Conservation (phyloP, 2,329 filamentous ascomycete species). For the Rutstroemia sydowiana region DNA sequence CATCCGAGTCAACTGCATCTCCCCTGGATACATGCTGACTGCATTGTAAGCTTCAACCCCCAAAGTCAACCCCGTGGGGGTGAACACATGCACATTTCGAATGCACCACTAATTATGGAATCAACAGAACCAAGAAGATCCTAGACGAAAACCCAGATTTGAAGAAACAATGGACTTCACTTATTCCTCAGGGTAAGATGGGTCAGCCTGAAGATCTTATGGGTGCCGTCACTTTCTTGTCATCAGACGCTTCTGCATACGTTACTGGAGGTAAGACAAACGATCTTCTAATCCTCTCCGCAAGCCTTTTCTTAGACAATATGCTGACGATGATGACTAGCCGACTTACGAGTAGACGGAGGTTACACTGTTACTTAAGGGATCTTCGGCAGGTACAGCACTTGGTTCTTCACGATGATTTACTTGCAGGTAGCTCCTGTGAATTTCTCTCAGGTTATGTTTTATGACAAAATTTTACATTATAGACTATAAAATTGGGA, state of each 20-base stretch:
- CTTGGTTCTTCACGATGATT: no score
- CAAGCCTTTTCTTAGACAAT: background rate
- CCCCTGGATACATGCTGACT: conserved; percentile 93
- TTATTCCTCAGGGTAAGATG: conserved; percentile 93
- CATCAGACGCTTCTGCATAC: conserved; percentile 50
- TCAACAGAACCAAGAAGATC: conserved; percentile 76
- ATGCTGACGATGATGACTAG: background rate
- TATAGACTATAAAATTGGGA: no score
- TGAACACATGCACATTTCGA: background rate
- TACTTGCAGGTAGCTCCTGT: no score
- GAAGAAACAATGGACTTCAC: conserved; percentile 80
- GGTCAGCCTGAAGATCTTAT: conserved; percentile 85
- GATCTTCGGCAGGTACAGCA: no score
- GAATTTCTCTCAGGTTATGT: no score
- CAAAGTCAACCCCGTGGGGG: conserved; percentile 4
- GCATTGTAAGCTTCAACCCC: conserved; percentile 58
- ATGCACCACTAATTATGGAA: conserved; percentile 3
- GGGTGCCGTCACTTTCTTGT: conserved; percentile 73
- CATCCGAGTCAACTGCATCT: conserved; percentile 93
- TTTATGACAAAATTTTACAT: no score
- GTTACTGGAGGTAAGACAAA: conserved; percentile 46
- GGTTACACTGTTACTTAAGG: conserved; percentile 14
- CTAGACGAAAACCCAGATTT: conserved; percentile 88
- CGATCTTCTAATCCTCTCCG: background rate
- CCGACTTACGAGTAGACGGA: conserved; percentile 14